Evolutionary conservation across 2,329 filamentous ascomycete genomes (phyloP), one percentile per base, ranked within the genome.

Genomic region (Paraphoma chrysanthemicola): DNA sequence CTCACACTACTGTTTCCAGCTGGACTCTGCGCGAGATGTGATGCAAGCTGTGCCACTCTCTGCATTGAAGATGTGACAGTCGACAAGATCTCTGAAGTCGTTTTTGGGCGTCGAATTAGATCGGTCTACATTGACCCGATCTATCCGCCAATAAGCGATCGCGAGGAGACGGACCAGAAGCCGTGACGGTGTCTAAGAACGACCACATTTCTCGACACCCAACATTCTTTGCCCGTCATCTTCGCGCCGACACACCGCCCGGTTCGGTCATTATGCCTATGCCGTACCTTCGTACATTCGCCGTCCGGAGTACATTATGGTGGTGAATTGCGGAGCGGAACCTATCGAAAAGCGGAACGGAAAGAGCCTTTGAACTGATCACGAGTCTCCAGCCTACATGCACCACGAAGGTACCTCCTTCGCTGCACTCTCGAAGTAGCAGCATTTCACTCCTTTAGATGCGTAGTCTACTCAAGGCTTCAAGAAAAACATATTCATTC

Each of bases 121-220:
- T 54, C 53, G 62, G 50, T 44, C 28, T 38, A 43, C 38, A 57
- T 57, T 60, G 39, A 36, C 57, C 63, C 62, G 62, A 65, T 36
- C 41, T 59, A 57, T 60, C 61, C 62, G 60, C 64, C 60, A 62
- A 64, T 66, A 54, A 60, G 57, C 57, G 57, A 28, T 18, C 8
- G 33, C 18, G 23, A 23, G 23, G 23, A 23, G 23, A 3, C 5
- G 23, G 23, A 23, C 23, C 5, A 23, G 2, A 23, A 23, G 23
- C 23, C 23, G 23, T 5, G 23, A 23, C 23, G 23, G 3, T 23
- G 23, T 23, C 23, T 23, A 3, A 2, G 23, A 23, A 23, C 23
- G 2, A 23, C 23, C 3, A 23, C 23, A 23, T 3, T 5, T 23
- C 5, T 5, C 23, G 5, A 3, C 23, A 23, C 23, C 23, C 23